These are phyloP conservation scores for Saitozyma podzolica DNA, from an alignment of 768 basidiomycete species.

Conservation along the genomic window DNA sequence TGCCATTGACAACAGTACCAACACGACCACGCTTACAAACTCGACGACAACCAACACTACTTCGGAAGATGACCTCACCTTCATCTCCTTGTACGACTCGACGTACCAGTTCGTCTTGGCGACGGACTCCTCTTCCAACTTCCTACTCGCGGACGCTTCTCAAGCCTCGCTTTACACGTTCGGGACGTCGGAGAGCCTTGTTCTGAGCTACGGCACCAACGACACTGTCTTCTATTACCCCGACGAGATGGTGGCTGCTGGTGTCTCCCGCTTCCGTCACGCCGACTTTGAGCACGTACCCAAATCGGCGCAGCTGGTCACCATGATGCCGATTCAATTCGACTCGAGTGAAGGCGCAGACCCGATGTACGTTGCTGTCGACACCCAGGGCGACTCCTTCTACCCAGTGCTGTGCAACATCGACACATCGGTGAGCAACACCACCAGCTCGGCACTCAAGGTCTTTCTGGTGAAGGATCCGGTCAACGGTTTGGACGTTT, in stretches of 20 bases:
- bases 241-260: constrained; percentile 9
- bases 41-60: neutral
- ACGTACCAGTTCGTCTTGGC: constrained; percentile 5
- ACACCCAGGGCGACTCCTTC: constrained; percentile 7
- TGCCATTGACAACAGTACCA: neutral
- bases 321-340: constrained; percentile 3
- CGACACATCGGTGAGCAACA: no score
- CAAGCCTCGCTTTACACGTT: neutral
- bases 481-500: neutral
- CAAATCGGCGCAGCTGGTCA: neutral
- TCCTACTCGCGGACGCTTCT: constrained; percentile 2
- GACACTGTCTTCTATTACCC: constrained; percentile 12
- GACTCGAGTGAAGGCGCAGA: neutral
- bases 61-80: neutral
- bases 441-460: constrained; percentile 6
- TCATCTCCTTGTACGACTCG: constrained; percentile 4
- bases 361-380: constrained; percentile 7
- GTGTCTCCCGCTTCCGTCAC: neutral
- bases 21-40: neutral
- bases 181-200: neutral
- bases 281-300: neutral
- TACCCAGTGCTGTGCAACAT: constrained; percentile 8
- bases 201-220: neutral
- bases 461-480: constrained; percentile 8
- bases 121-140: constrained; percentile 2